phyloP scores from a whole-genome alignment of 1,139 yeast genomes.

The Hansenula anomala region DNA sequence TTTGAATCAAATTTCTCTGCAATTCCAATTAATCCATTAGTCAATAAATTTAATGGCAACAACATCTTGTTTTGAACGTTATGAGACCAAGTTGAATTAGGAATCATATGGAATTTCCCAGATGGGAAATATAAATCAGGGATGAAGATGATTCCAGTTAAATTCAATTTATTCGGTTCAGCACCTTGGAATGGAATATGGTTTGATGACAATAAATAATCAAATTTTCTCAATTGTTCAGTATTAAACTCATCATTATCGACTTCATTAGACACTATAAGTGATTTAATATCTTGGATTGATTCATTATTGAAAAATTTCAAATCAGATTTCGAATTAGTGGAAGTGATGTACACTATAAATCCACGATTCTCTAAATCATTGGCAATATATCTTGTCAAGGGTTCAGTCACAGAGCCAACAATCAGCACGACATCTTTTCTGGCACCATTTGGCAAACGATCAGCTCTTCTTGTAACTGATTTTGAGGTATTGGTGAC shows the following conservation, averaged over 20 bases:
- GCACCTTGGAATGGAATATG: constrained; percentile 35
- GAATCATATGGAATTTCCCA: constrained; percentile 63
- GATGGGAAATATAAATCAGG: constrained; percentile 64
- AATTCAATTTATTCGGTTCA: constrained; percentile 40
- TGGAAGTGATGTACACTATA: constrained; percentile 70
- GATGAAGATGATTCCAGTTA: constrained; percentile 57
- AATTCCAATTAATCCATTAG: constrained; percentile 54
- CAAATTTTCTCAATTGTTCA: constrained; percentile 37
- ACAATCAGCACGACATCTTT: constrained; percentile 68
- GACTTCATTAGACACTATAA: constrained; percentile 43
- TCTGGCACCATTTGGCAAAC: constrained; percentile 65
- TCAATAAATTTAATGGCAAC: constrained; percentile 47
- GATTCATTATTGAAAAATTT: constrained; percentile 51
- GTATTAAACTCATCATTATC: constrained; percentile 30
- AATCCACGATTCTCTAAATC: constrained; percentile 79
- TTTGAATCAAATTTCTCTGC: constrained; percentile 44
- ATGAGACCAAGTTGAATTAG: constrained; percentile 48
- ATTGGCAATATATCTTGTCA: constrained; percentile 62
- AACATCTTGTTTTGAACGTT: constrained; percentile 40
- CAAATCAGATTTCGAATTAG: constrained; percentile 54
- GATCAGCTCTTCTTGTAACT: constrained; percentile 51
- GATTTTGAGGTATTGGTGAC: background rate
- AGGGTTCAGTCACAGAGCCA: constrained; percentile 76
- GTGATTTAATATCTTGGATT: constrained; percentile 50
- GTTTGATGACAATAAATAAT: constrained; percentile 26